These are phyloP conservation scores for Astrothelium subdiscretum DNA, from an alignment of 495 filamentous ascomycete species.

Conservation along the genomic window DNA sequence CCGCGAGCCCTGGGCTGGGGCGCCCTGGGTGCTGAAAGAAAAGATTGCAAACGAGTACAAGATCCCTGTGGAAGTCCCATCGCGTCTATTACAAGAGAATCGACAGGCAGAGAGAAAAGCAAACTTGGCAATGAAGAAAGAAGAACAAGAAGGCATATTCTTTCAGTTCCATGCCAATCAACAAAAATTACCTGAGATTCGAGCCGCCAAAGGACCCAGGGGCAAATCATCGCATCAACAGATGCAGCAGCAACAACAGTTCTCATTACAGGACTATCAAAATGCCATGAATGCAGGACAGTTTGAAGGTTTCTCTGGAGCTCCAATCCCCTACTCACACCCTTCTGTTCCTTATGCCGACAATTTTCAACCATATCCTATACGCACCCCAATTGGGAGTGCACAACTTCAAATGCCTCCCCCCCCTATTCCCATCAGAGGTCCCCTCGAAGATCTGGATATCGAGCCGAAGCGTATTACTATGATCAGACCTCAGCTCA, in stretches of 20 bases:
- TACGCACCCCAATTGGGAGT: not conserved
- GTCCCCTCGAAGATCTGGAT: slow-evolving; percentile 90
- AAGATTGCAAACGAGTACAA: slow-evolving; percentile 72
- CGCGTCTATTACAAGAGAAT: slow-evolving; percentile 66
- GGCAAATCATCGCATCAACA: slow-evolving; percentile 42
- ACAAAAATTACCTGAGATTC: slow-evolving; percentile 58
- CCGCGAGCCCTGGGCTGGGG: slow-evolving; percentile 83
- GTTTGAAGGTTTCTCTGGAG: not conserved
- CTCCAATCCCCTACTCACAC: not conserved
- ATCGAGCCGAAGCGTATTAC: slow-evolving; percentile 50
- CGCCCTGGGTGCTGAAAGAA: slow-evolving; percentile 89
- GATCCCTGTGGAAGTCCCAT: slow-evolving; percentile 73
- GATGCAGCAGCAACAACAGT: slow-evolving; percentile 7
- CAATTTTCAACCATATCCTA: not conserved
- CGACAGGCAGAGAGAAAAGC: slow-evolving; percentile 69
- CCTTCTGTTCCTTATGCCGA: not conserved
- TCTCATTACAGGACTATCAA: not conserved
- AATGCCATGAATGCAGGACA: not conserved
- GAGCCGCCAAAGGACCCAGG: slow-evolving; percentile 72
- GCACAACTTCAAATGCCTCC: slow-evolving; percentile 29
- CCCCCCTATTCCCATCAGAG: slow-evolving; percentile 72
- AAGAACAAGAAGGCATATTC: slow-evolving; percentile 41
- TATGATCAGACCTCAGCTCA: slow-evolving; percentile 56
- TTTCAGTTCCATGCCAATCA: slow-evolving; percentile 43
- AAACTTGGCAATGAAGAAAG: slow-evolving; percentile 40